Evolutionary conservation across 352 stramenopile species (phyloP).

Genomic region (Hyaloperonospora arabidopsidis): DNA sequence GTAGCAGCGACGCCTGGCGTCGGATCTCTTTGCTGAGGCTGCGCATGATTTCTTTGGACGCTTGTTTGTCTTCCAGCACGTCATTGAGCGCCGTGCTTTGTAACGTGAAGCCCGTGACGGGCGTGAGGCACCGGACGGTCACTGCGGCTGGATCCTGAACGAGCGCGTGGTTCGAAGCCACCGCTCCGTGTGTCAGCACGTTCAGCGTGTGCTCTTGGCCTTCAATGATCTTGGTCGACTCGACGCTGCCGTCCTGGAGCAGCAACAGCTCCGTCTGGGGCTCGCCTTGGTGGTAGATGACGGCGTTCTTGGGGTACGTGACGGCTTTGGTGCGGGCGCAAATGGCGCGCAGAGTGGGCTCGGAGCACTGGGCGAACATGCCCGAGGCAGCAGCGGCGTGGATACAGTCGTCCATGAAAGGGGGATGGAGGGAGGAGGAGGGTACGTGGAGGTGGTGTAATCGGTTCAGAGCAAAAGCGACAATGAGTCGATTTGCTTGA

Average conservation of each 20-base stretch:
- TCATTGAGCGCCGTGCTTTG: slow-evolving; percentile 57
- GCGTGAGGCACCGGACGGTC: slow-evolving; percentile 70
- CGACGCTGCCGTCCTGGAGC: slow-evolving; percentile 52
- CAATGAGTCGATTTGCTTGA: too few species aligned
- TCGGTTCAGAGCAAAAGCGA: too few species aligned
- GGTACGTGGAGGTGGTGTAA: too few species aligned
- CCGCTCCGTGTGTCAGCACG: slow-evolving; percentile 37
- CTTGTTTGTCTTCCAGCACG: slow-evolving; percentile 62
- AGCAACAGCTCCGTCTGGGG: slow-evolving; percentile 77
- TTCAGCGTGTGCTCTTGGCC: slow-evolving; percentile 75
- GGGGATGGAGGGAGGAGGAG: too few species aligned
- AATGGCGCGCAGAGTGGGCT: slow-evolving; percentile 74
- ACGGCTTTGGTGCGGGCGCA: slow-evolving; percentile 55
- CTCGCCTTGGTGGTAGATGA: slow-evolving; percentile 77
- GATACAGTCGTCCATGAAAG: slow-evolving; percentile 55
- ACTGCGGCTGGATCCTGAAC: slow-evolving; percentile 69
- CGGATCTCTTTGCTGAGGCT: slow-evolving; percentile 85
- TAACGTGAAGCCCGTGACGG: slow-evolving; percentile 72
- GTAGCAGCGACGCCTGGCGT: slow-evolving; percentile 72
- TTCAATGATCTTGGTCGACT: slow-evolving; percentile 75
- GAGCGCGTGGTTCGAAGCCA: slow-evolving; percentile 80
- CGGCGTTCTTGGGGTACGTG: slow-evolving; percentile 58
- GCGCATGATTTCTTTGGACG: slow-evolving; percentile 80
- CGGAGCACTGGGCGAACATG: slow-evolving; percentile 80
- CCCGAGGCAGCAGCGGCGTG: slow-evolving; percentile 50